Conservation (phyloP, 108 stramenopile species). For the Nitzschia sp. region DNA sequence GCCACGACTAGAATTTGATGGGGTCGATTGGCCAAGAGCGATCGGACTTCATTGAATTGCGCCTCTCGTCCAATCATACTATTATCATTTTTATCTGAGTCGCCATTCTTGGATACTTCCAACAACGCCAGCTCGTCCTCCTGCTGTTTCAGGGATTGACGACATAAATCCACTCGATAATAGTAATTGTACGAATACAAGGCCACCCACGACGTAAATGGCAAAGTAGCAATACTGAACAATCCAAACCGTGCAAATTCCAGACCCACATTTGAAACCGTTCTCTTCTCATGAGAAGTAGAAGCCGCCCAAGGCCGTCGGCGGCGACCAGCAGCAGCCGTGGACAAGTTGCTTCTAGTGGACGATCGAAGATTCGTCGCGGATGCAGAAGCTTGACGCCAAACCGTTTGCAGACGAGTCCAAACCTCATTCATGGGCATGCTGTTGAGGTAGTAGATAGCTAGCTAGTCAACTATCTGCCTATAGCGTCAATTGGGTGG, state of each 20-base stretch:
- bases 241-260: conserved; percentile 20
- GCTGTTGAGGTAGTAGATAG: no score
- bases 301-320: no score
- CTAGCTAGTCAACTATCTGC: no score
- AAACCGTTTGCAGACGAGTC: background rate
- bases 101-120: background rate
- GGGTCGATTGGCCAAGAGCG: conserved; percentile 10
- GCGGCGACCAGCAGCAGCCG: no score
- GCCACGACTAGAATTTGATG: conserved; percentile 26
- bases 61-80: conserved; percentile 12
- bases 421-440: no score
- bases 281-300: no score
- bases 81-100: background rate
- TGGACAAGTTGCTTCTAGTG: background rate
- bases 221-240: conserved; percentile 21
- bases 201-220: conserved; percentile 21
- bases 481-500: no score
- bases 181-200: conserved; percentile 18
- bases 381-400: background rate
- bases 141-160: background rate
- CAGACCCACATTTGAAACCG: background rate
- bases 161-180: conserved; percentile 22
- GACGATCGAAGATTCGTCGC: background rate
- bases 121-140: background rate
- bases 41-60: conserved; percentile 15